Base-by-base conservation (phyloP, 805 yeast genomes). In the Wickerhamiella hasegawae region DNA sequence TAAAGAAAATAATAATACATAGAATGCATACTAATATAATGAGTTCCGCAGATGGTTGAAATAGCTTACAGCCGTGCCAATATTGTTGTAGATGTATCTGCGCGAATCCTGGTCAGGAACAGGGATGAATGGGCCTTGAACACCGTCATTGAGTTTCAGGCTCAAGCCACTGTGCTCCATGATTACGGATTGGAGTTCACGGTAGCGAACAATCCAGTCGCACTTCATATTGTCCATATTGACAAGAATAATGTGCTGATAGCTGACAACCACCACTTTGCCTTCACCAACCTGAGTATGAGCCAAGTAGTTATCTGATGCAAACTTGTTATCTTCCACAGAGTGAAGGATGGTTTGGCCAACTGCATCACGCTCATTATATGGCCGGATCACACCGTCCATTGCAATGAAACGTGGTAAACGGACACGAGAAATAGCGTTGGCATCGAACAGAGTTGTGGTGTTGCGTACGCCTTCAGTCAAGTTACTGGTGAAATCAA, bases 401-500 rank as follows among this genome's bases (percentile, higher is more conserved):
- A 65, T 68, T 9, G 75, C 65, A 28, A 92, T 65, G 42, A 66
- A 74, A 29, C 98, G 62, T 2, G 98, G 92, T 31, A 87, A 63
- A 40, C 98, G 68, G 1, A 82, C 80, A 42, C 80, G 75, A 38
- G 74, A 80, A 32, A 85, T 66, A 0, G 76, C 76, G 29, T 75
- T 83, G 3, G 68, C 71, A 20, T 40, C 43, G 52, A 83, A 77
- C 1, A 80, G 87, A 0, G 94, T 81, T 0, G 99, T 83, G 0
- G 96, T 81, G 52, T 77, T 85, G 40, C 85, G 68, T 33, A 92
- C 84, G 19, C 97, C 97, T 52, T 85, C 96, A 58, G 94, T 76
- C 25, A 90, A 75, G 54, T 82, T 87, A 36, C 80, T 78, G 1
- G 97, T 94, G 42, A 92, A 63, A 52, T 90, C 99, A 45, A 90